Conservation (phyloP, 805 yeast genomes). For the Yarrowia alimentaria region DNA sequence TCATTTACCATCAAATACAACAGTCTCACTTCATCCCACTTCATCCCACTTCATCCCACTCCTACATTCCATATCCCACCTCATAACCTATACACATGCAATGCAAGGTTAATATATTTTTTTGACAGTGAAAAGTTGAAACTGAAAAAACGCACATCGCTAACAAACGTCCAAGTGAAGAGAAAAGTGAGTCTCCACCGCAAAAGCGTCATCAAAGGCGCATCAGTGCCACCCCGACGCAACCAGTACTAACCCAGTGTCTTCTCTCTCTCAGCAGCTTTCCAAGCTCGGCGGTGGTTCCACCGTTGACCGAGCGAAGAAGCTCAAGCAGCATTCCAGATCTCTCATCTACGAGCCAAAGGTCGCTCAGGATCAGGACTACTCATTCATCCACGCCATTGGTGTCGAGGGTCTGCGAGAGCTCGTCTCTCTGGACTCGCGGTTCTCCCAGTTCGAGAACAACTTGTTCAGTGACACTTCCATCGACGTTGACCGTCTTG, state of each 20-base stretch:
- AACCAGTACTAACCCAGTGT: conserved; percentile 8
- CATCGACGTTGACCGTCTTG: conserved; percentile 72
- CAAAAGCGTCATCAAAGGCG: neutral
- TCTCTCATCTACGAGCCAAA: conserved; percentile 84
- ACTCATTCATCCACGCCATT: conserved; percentile 69
- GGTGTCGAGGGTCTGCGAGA: conserved; percentile 76
- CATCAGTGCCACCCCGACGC: too few relatives aligned
- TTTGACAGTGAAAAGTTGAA: neutral
- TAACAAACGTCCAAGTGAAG: neutral
- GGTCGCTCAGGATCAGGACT: conserved; percentile 93
- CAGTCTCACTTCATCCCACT: too few relatives aligned
- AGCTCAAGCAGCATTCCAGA: conserved; percentile 83
- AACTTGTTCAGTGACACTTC: conserved; percentile 84
- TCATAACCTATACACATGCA: conserved; percentile 23
- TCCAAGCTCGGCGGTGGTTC: conserved; percentile 21
- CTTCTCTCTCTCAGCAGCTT: conserved; percentile 24
- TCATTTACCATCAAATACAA: too few relatives aligned
- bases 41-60: too few relatives aligned
- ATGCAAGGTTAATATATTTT: conserved; percentile 20
- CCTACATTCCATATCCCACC: neutral
- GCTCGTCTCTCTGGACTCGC: conserved; percentile 65
- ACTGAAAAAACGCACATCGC: neutral
- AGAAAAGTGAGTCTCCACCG: conserved; percentile 16
- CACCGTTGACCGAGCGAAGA: conserved; percentile 69
- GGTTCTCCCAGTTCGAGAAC: conserved; percentile 65